phyloP scores from a whole-genome alignment of 2,329 filamentous ascomycete species.

The Trichoderma guizhouense region DNA sequence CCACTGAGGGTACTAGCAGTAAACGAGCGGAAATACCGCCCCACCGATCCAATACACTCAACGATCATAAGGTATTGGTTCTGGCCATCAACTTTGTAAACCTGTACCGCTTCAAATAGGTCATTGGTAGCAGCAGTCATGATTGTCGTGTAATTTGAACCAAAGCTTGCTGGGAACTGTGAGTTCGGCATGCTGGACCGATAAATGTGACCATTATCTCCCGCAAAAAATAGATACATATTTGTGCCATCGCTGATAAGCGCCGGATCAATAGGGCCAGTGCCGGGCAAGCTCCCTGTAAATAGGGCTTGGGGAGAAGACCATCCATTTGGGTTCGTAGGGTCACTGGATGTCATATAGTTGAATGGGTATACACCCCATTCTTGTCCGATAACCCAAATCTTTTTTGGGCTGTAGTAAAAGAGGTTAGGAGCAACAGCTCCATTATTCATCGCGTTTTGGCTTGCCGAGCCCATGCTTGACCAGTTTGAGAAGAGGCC shows the following conservation, averaged over 20 bases:
- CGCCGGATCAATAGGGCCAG: neutral
- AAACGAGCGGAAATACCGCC: neutral
- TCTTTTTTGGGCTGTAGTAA: neutral
- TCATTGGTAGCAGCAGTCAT: neutral
- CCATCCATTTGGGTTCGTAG: neutral
- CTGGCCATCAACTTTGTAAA: neutral
- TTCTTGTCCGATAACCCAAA: neutral
- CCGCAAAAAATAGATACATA: neutral
- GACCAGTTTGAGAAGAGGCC: neutral
- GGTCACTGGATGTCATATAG: neutral
- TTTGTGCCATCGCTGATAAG: neutral
- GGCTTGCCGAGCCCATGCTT: neutral
- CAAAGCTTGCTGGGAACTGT: neutral
- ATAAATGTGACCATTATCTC: neutral
- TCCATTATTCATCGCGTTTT: neutral
- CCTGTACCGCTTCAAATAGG: neutral
- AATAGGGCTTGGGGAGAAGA: neutral
- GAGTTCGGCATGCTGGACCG: neutral
- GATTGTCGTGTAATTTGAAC: neutral
- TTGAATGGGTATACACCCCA: neutral
- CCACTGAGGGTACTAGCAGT: neutral
- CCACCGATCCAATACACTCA: neutral
- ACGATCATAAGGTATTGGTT: neutral
- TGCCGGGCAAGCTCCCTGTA: neutral
- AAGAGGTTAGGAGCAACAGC: neutral